These are phyloP conservation scores for Hordeum pubiflorum DNA, from an alignment of 202 grass and related monocot species.

Conservation along the genomic window DNA sequence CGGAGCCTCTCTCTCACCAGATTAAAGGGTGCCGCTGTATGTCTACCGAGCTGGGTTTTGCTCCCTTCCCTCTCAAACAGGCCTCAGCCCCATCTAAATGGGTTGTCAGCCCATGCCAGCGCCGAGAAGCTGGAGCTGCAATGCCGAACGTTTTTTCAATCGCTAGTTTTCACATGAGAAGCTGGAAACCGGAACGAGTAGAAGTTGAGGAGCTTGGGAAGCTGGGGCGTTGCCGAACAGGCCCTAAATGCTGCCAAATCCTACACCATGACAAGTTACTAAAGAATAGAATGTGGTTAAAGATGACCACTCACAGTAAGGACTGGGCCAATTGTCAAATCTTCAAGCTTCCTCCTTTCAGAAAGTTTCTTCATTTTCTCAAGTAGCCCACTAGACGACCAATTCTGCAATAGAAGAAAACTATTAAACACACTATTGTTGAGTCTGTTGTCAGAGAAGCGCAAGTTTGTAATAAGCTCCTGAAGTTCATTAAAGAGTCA, in stretches of 20 bases:
- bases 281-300: background rate
- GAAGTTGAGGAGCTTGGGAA: no score
- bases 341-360: conserved; percentile 76
- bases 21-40: no score
- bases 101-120: no score
- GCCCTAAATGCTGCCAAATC: background rate
- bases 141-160: no score
- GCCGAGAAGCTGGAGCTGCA: no score
- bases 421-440: conserved; percentile 1
- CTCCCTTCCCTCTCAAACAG: no score
- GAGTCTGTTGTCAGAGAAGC: background rate
- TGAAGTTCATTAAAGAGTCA: background rate
- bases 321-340: conserved; percentile 91
- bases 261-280: background rate
- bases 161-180: no score
- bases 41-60: no score
- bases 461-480: background rate
- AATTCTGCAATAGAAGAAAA: conserved; percentile 63
- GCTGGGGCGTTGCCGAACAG: no score
- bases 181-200: no score
- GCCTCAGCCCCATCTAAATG: no score
- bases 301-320: conserved; percentile 66
- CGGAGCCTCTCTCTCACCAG: no score
- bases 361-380: conserved; percentile 79
- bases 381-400: conserved; percentile 67